Conservation (phyloP, 805 yeast species). For the Candida michaelii region DNA sequence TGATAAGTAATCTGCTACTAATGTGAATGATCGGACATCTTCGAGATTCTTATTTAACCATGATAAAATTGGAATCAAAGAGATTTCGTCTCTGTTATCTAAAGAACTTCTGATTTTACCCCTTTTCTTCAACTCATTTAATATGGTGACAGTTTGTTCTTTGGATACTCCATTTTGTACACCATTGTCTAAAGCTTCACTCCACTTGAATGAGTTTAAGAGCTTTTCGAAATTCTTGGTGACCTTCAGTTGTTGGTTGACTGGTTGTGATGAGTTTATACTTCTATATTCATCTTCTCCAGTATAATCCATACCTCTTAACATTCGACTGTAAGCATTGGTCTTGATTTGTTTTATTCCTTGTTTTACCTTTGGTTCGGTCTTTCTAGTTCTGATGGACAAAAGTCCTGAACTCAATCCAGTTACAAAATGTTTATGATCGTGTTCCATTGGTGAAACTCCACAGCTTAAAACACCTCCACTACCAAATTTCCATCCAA, state of each 20-base stretch:
- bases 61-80: constrained; percentile 79
- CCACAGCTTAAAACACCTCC: constrained; percentile 90
- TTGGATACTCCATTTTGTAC: constrained; percentile 74
- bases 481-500: constrained; percentile 93
- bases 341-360: constrained; percentile 52
- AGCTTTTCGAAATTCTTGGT: constrained; percentile 80
- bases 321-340: constrained; percentile 72
- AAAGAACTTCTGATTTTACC: constrained; percentile 87
- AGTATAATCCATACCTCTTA: constrained; percentile 86
- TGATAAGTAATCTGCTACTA: constrained; percentile 67
- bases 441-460: constrained; percentile 67
- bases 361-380: constrained; percentile 55
- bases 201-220: constrained; percentile 86
- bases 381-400: constrained; percentile 83
- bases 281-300: constrained; percentile 85
- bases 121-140: constrained; percentile 81
- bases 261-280: constrained; percentile 54
- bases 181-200: constrained; percentile 88
- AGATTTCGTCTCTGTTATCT: constrained; percentile 78
- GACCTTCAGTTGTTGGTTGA: constrained; percentile 48
- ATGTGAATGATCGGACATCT: constrained; percentile 68
- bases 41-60: constrained; percentile 80
- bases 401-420: constrained; percentile 89
- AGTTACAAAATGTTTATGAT: constrained; percentile 77
- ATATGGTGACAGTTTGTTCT: constrained; percentile 77